Percentiles rank a stretch among this genome's conserved stretches.
Evolutionary conservation across 208 protist species (phyloP).

Genomic region (Herpetomonas tarakana): DNA sequence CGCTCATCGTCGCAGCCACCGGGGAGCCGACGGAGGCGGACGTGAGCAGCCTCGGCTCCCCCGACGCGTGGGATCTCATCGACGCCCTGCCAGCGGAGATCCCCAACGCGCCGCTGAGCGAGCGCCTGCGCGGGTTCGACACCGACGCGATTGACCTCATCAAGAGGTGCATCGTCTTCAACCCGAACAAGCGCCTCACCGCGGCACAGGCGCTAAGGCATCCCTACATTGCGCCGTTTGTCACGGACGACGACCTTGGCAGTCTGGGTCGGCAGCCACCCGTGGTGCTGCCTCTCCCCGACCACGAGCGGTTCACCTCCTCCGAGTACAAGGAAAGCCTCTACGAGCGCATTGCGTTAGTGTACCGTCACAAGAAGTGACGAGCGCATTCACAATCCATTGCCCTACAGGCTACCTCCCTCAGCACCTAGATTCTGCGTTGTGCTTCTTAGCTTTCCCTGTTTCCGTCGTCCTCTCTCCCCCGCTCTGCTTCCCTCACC

Average conservation of each 20-base stretch:
- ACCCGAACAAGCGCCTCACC: conserved; percentile 80
- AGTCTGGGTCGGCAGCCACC: conserved; percentile 30
- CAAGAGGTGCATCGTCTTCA: conserved; percentile 81
- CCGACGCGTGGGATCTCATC: conserved; percentile 88
- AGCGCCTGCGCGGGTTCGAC: conserved; percentile 73
- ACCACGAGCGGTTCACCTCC: conserved; percentile 57
- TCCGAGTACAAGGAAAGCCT: conserved; percentile 71
- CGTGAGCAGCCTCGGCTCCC: conserved; percentile 85
- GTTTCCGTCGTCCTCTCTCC: too few relatives aligned
- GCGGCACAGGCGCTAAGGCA: conserved; percentile 85
- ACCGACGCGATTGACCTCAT: conserved; percentile 85
- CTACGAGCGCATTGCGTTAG: conserved; percentile 50
- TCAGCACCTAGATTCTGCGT: too few relatives aligned
- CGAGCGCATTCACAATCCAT: too few relatives aligned
- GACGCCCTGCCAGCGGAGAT: conserved; percentile 57
- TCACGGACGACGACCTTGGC: conserved; percentile 41
- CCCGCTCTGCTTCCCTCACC: too few relatives aligned
- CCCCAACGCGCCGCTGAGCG: conserved; percentile 36
- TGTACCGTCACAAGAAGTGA: conserved; percentile 18
- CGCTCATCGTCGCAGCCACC: conserved; percentile 90
- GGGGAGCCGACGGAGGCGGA: conserved; percentile 86
- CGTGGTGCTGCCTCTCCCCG: conserved; percentile 58
- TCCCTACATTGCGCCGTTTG: conserved; percentile 81
- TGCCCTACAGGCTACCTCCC: too few relatives aligned
- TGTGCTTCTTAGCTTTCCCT: too few relatives aligned